Evolutionary conservation across 305 asterid genomes (phyloP), one percentile per base, ranked within the genome.

Genomic region (Striga hermonthica): DNA sequence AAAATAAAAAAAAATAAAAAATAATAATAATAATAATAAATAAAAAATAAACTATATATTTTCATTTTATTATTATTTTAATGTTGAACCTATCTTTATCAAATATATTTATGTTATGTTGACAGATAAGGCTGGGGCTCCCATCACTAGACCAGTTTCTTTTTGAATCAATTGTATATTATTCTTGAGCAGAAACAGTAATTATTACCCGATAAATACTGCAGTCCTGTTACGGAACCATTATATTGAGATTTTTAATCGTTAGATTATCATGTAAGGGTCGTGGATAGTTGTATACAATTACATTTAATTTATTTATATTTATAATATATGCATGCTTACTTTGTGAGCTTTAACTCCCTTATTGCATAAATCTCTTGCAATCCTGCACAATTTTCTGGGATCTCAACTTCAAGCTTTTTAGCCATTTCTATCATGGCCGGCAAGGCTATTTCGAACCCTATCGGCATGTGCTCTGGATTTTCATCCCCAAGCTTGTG

Each of bases 381-480:
- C 80, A 93, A 61, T 72, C 83, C 78, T 6, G 80, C 81, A 38
- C 88, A 72, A 68, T 87, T 89, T 52, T 71, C 58, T 0, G 95
- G 92, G 57, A 93, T 71, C 10, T 84, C 84, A 9, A 93, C 83
- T 57, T 40, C 67, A 0, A 90, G 70, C 71, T 75, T 72, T 66
- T 74, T 84, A 0, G 95, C 97, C 49, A 71, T 79, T 38, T 86
- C 90, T 44, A 90, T 82, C 2, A 94, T 84, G 3, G 97, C 86
- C 40, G 99, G 99, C 57, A 94, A 75, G 34, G 95, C 95, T 67
- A 94, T 87, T 60, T 94, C 99, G 49, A 85, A 94, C 8, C 97
- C 99, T 0, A 91, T 85, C 0, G 97, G 95, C 99, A 90, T 90
- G 63, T 90, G 95, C 83, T 83, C 97, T 6, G 69, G 77, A 48